Conservation (phyloP, 192 early-diverging fungal species). For the Umbelopsis vinacea region DNA sequence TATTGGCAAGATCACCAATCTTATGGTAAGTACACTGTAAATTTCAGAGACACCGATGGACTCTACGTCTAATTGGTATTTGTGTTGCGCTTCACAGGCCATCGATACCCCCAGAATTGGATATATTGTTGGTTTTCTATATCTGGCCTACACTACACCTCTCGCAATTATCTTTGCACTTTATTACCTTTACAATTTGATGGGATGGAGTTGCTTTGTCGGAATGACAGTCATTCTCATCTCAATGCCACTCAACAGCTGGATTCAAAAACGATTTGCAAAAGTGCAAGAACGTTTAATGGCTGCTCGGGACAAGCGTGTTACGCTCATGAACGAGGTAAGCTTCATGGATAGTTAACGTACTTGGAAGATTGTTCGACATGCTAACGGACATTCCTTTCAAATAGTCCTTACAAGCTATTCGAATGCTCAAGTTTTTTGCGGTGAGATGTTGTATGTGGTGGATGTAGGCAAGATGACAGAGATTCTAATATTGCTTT, state of each 20-base stretch:
- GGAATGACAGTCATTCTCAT: slow-evolving; percentile 75
- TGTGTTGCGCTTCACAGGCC: background rate
- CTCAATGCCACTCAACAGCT: slow-evolving; percentile 62
- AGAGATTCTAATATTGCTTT: background rate
- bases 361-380: background rate
- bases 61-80: background rate
- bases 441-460: slow-evolving; percentile 30
- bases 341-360: background rate
- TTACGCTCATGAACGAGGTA: slow-evolving; percentile 79
- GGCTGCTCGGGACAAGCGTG: slow-evolving; percentile 72
- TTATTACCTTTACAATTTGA: slow-evolving; percentile 68
- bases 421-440: slow-evolving; percentile 91
- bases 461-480: background rate
- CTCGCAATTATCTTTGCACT: slow-evolving; percentile 74
- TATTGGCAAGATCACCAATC: slow-evolving; percentile 71
- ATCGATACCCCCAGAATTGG: slow-evolving; percentile 19
- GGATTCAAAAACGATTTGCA: slow-evolving; percentile 55
- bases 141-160: slow-evolving; percentile 66
- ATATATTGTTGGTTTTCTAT: slow-evolving; percentile 44
- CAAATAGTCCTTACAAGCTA: slow-evolving; percentile 50
- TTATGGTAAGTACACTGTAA: slow-evolving; percentile 51
- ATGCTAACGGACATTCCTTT: background rate
- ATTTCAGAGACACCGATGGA: too few species aligned
- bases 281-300: slow-evolving; percentile 58
- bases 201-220: slow-evolving; percentile 82